Percentiles rank a stretch among this genome's conserved stretches.
These are phyloP conservation scores for Boletus semigastroideus DNA, from an alignment of 1,284 basidiomycete genomes.

Conservation along the genomic window DNA sequence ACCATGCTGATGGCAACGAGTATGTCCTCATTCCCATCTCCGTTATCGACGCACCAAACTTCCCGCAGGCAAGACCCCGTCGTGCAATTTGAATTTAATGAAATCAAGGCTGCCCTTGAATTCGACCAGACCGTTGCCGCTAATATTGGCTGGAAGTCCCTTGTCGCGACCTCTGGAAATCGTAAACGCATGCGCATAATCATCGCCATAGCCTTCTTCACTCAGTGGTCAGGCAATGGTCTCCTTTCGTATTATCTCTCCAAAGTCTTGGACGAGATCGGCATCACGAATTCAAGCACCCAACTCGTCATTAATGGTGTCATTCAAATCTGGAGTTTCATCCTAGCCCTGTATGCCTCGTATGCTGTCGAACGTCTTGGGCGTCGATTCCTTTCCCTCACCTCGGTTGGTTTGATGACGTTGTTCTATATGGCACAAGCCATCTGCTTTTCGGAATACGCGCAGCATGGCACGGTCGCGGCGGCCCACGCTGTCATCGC, in stretches of 20 bases:
- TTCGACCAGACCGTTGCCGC: conserved; percentile 56
- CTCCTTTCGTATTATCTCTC: conserved; percentile 77
- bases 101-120: conserved; percentile 75
- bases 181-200: conserved; percentile 69
- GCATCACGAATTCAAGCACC: conserved; percentile 58
- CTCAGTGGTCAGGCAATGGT: conserved; percentile 76
- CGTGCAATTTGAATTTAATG: conserved; percentile 74
- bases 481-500: conserved; percentile 70
- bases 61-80: conserved; percentile 65
- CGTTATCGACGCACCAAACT: conserved; percentile 39
- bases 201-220: conserved; percentile 69
- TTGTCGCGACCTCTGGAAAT: conserved; percentile 64
- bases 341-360: conserved; percentile 60
- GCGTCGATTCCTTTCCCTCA: conserved; percentile 62
- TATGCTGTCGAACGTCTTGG: conserved; percentile 58
- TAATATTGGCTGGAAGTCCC: conserved; percentile 61
- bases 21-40: conserved; percentile 35
- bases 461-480: conserved; percentile 39
- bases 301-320: conserved; percentile 72
- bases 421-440: conserved; percentile 73
- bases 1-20: conserved; percentile 71
- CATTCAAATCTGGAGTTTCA: conserved; percentile 74
- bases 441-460: conserved; percentile 64
- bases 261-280: conserved; percentile 68
- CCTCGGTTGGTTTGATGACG: conserved; percentile 64